Percentiles rank a stretch among this genome's conserved stretches.
Conservation (phyloP, 768 basidiomycete genomes). For the Pleurotus tuoliensis region DNA sequence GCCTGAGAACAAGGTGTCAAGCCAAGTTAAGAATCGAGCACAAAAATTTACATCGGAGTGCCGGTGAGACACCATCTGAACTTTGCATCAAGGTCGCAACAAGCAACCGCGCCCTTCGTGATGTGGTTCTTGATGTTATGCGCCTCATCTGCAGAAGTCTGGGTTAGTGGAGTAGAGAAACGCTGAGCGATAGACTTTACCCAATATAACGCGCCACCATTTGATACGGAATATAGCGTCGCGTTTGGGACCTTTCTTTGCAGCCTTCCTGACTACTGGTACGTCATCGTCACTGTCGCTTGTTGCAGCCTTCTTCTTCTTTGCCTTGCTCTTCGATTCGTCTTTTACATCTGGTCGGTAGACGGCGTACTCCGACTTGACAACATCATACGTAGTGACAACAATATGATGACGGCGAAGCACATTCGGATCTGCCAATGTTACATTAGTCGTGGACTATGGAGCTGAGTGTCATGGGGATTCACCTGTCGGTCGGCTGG, state of each 20-base stretch:
- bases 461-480: too few relatives aligned
- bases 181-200: constrained; percentile 35
- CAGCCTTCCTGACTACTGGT: constrained; percentile 28
- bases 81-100: constrained; percentile 71
- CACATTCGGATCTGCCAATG: constrained; percentile 44
- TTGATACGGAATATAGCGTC: constrained; percentile 72
- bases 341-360: constrained; percentile 50
- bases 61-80: constrained; percentile 89
- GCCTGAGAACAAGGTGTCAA: constrained; percentile 44
- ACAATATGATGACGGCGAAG: constrained; percentile 64
- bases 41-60: constrained; percentile 58
- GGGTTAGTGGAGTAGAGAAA: neutral
- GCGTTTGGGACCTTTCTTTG: constrained; percentile 42
- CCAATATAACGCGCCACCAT: constrained; percentile 85
- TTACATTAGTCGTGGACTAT: too few relatives aligned
- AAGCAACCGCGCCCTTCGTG: constrained; percentile 75
- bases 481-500: constrained; percentile 64
- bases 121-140: constrained; percentile 90
- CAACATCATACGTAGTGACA: constrained; percentile 83
- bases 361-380: constrained; percentile 72
- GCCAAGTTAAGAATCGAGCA: constrained; percentile 14
- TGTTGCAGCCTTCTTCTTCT: constrained; percentile 33
- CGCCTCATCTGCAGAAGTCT: constrained; percentile 67
- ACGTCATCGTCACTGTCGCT: constrained; percentile 28
- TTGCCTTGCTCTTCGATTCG: constrained; percentile 39